Evolutionary conservation across 148 eudicot genomes (phyloP).

Genomic region (Arctostaphylos glauca): DNA sequence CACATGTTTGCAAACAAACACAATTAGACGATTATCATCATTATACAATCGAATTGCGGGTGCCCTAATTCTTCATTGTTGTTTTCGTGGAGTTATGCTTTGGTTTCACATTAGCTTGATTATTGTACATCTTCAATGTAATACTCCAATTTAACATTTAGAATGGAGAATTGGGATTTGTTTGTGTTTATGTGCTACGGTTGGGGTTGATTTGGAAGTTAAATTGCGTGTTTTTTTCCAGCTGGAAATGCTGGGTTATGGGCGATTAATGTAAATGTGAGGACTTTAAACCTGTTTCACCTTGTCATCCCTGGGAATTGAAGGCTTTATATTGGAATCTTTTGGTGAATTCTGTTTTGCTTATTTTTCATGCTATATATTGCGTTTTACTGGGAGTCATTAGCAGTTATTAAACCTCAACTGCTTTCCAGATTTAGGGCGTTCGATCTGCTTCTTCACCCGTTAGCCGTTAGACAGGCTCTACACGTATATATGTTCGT

Average conservation of each 20-base stretch:
- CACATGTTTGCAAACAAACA: no score
- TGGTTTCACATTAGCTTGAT: neutral
- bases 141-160: neutral
- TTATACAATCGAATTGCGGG: no score
- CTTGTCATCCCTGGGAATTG: neutral
- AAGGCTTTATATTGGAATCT: neutral
- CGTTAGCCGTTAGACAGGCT: no score
- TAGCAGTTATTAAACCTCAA: neutral
- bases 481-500: neutral
- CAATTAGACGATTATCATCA: no score
- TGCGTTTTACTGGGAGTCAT: no score
- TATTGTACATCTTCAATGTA: neutral
- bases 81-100: neutral
- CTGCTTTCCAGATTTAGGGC: neutral
- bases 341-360: no score
- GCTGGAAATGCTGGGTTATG: neutral
- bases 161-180: neutral
- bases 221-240: neutral
- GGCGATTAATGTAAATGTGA: neutral
- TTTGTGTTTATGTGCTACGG: neutral
- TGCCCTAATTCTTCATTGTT: neutral
- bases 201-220: slow-evolving; percentile 1
- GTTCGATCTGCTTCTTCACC: neutral
- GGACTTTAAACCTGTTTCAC: neutral
- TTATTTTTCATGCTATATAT: no score